Evolutionary conservation across 1,284 basidiomycete species (phyloP).

Genomic region (Cutaneotrichosporon sp.): DNA sequence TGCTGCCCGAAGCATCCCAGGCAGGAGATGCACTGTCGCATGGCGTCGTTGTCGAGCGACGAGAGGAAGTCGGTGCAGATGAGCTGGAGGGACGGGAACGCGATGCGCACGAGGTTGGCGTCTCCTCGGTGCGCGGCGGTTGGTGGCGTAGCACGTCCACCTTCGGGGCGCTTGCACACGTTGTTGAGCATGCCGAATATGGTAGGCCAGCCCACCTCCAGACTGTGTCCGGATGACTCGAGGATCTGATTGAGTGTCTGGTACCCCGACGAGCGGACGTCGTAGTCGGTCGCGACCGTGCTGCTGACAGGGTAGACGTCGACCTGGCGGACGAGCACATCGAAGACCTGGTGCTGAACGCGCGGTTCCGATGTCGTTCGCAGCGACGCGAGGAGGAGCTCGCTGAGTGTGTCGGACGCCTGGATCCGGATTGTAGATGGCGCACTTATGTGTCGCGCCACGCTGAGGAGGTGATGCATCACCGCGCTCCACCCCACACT

Average conservation of each 20-base stretch:
- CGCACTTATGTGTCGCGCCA: constrained; percentile 64
- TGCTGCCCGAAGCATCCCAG: constrained; percentile 89
- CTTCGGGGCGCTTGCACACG: constrained; percentile 59
- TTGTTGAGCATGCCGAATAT: constrained; percentile 88
- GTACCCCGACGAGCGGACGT: constrained; percentile 81
- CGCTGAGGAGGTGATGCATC: constrained; percentile 72
- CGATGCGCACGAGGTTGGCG: constrained; percentile 61
- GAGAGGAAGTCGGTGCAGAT: constrained; percentile 88
- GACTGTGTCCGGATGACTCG: constrained; percentile 85
- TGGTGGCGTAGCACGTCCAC: neutral
- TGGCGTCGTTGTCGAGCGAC: constrained; percentile 73
- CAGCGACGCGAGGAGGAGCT: constrained; percentile 69
- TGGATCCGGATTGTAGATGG: constrained; percentile 81
- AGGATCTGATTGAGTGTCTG: constrained; percentile 87
- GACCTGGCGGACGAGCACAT: constrained; percentile 78
- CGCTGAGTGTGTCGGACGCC: constrained; percentile 80
- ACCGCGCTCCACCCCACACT: constrained; percentile 85
- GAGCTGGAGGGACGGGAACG: constrained; percentile 89
- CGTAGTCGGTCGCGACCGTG: constrained; percentile 56
- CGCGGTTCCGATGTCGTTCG: constrained; percentile 61
- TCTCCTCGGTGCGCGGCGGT: constrained; percentile 32
- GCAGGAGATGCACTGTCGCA: constrained; percentile 83
- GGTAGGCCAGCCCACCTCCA: constrained; percentile 86
- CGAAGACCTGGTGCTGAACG: constrained; percentile 78
- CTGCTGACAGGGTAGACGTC: constrained; percentile 53